Evolutionary conservation across 1,139 yeast species (phyloP), one percentile per base, ranked within the genome.

Genomic region (Groenewaldozyma sp.): DNA sequence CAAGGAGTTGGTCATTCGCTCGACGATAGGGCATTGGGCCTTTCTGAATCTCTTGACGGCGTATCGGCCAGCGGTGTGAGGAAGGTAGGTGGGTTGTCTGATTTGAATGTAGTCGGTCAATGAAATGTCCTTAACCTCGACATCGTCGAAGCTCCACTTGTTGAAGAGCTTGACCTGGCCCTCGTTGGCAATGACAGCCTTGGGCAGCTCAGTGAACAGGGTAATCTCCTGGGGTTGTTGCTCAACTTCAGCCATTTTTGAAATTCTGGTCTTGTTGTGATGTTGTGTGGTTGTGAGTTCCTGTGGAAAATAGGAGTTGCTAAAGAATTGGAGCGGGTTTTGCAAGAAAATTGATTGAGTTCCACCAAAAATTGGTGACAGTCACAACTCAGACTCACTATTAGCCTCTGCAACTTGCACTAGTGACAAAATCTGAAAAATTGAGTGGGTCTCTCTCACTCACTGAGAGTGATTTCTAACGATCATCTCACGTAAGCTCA

Each of bases 21-120:
- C 99, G 62, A 93, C 72, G 69, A 93, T 81, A 66, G 98, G 98
- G 77, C 96, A 88, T 80, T 91, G 97, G 59, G 98, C 94, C 83
- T 93, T 93, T 82, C 97, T 88, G 84, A 93, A 93, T 76, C 98
- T 88, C 86, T 91, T 91, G 74, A 87, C 71, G 65, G 97, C 98
- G 77, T 88, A 93, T 75, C 96, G 88, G 71, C 98, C 98, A 62
- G 98, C 96, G 62, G 97, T 87, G 94, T 93, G 98, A 63, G 97
- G 76, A 54, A 88, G 94, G 65, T 88, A 91, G 63, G 87, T 94
- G 69, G 98, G 96, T 71, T 82, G 84, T 73, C 94, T 82, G 74
- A 91, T 76, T 77, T 88, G 97, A 62, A 91, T 74, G 93, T 93
- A 91, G 74, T 91, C 98, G 64, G 91, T 91, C 69, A 93, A 79